Conservation (phyloP, 1,284 basidiomycete species). For the Dichomitus squalens region DNA sequence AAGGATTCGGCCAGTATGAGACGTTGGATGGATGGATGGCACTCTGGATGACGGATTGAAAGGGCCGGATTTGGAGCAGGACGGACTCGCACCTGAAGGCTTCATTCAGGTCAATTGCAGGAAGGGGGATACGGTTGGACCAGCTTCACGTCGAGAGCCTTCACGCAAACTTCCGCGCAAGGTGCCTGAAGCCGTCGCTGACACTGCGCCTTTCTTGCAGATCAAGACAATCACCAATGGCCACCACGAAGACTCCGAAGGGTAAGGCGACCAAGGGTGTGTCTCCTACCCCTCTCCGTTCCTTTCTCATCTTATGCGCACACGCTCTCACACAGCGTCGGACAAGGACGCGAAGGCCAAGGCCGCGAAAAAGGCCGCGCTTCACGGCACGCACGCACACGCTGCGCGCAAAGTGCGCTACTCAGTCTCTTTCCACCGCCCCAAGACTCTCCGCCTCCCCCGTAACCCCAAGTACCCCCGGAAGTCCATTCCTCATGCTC, state of each 20-base stretch:
- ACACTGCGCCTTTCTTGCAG: conserved; percentile 1
- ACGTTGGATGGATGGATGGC: conserved; percentile 21
- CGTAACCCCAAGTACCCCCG: conserved; percentile 93
- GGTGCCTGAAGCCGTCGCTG: neutral
- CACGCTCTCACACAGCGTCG: conserved; percentile 15
- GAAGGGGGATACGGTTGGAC: too few species aligned
- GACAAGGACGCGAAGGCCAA: conserved; percentile 81
- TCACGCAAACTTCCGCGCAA: neutral
- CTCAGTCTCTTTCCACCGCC: conserved; percentile 94
- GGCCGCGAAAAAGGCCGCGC: conserved; percentile 94
- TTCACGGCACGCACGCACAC: conserved; percentile 84
- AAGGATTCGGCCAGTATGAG: conserved; percentile 5
- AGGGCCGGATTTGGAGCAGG: conserved; percentile 1
- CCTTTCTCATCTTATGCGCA: conserved; percentile 1
- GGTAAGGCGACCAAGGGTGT: conserved; percentile 59
- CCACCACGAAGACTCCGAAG: conserved; percentile 65
- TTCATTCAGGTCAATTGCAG: neutral
- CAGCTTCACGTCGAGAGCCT: neutral
- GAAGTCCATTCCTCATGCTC: conserved; percentile 93
- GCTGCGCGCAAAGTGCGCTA: conserved; percentile 83
- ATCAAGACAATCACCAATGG: conserved; percentile 44
- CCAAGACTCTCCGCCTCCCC: conserved; percentile 88
- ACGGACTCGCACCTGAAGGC: neutral
- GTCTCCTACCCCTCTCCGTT: conserved; percentile 22
- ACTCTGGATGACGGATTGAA: conserved; percentile 21